Base-by-base conservation (phyloP, 2,329 filamentous ascomycete species). In the Botrytis elliptica region DNA sequence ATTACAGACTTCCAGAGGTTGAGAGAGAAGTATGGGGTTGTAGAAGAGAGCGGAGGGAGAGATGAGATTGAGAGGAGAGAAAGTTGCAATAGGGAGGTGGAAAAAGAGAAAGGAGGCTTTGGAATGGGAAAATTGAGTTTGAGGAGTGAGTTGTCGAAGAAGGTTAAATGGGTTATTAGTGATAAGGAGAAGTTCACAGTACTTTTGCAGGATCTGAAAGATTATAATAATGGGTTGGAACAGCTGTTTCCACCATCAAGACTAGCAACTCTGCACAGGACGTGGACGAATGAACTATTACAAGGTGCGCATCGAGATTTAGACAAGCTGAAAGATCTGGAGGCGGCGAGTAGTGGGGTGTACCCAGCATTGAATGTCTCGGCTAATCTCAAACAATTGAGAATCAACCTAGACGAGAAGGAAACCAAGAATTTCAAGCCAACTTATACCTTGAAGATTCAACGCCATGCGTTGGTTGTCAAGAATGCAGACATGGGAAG, bases 171-270 rank as follows among this genome's bases (percentile, higher is more conserved):
- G 84, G 84, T 85, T 62, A 85, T 85, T 78, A 81, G 77, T 81
- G 84, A 85, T 78, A 85, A 85, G 78, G 84, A 85, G 60, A 85
- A 85, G 76, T 85, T 85, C 63, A 81, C 78, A 38, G 79, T 78
- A 18, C 77, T 85, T 4, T 76, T 86, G 5, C 78, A 76, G 38
- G 83, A 86, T 75, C 77, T 85, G 64, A 83, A 84, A 82, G 84
- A 85, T 78, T 85, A 84, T 78, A 86, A 86, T 77, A 83, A 86
- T 78, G 84, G 85, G 59, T 80, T 86, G 20, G 84, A 86, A 74
- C 83, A 84, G 65, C 81, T 86, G 66, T 86, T 86, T 78, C 85
- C 84, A 22, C 80, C 82, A 10, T 81, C 82, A 2, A 81, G 84
- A 73, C 78, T 85, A 10, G 81, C 81, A 25, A 85, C 83, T 14